These are phyloP conservation scores for Phaeophleospora eucalypticola DNA, from an alignment of 2,329 filamentous ascomycete species.

Conservation along the genomic window DNA sequence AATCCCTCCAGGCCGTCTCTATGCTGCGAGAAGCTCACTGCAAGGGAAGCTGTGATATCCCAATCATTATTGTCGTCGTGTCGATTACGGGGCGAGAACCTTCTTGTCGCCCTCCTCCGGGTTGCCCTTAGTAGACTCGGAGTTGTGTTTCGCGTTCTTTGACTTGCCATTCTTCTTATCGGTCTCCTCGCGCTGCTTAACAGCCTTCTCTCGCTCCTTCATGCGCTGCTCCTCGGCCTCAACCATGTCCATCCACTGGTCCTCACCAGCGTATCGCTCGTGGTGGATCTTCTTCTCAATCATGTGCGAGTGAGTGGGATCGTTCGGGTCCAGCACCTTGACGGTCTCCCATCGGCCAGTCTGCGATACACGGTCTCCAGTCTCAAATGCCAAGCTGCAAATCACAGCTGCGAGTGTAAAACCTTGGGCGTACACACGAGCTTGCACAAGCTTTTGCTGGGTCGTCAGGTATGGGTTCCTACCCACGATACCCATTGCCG, in stretches of 20 bases:
- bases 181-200: conserved; percentile 12
- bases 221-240: conserved; percentile 67
- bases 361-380: conserved; percentile 70
- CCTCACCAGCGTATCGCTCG: conserved; percentile 81
- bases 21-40: neutral
- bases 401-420: conserved; percentile 80
- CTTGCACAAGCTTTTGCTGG: conserved; percentile 87
- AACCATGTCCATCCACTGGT: conserved; percentile 93
- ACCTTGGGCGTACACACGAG: conserved; percentile 88
- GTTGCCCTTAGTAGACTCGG: conserved; percentile 17
- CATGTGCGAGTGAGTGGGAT: conserved; percentile 75
- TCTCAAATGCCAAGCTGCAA: conserved; percentile 77
- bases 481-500: conserved; percentile 70
- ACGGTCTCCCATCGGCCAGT: conserved; percentile 80
- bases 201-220: conserved; percentile 45
- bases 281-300: conserved; percentile 86
- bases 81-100: conserved; percentile 18
- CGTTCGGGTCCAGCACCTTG: conserved; percentile 72
- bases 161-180: conserved; percentile 16
- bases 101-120: conserved; percentile 22
- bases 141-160: conserved; percentile 13
- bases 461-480: conserved; percentile 70
- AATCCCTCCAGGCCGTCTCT: neutral
- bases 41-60: neutral
- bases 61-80: neutral